A percentile compares a stretch with the other conserved stretches of the same genome.
These are phyloP conservation scores for Metschnikowia picachoensis DNA, from an alignment of 805 yeast species.

Conservation along the genomic window DNA sequence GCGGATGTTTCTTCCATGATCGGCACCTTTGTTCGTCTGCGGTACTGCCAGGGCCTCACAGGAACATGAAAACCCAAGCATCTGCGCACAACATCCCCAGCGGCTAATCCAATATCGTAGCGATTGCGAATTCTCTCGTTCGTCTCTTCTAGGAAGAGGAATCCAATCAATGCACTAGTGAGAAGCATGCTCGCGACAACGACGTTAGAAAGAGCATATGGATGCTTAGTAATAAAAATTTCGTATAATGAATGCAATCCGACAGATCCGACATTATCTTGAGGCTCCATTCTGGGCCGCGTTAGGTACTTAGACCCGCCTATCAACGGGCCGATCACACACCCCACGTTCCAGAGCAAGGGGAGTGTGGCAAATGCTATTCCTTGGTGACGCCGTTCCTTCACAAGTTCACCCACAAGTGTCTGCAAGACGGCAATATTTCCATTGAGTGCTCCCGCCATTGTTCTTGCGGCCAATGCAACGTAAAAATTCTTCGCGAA, in stretches of 20 bases:
- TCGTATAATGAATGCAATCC: conserved; percentile 19
- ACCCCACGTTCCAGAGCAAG: conserved; percentile 30
- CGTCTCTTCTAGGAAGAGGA: conserved; percentile 38
- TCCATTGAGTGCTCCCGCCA: conserved; percentile 30
- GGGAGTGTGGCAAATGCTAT: conserved; percentile 31
- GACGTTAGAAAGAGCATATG: conserved; percentile 38
- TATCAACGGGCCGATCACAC: conserved; percentile 30
- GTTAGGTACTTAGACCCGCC: conserved; percentile 30
- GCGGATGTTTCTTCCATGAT: not conserved
- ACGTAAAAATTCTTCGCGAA: conserved; percentile 26
- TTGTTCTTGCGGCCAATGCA: conserved; percentile 27
- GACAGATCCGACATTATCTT: not conserved
- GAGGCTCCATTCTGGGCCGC: conserved; percentile 17
- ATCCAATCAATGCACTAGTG: conserved; percentile 26
- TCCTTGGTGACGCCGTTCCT: conserved; percentile 28
- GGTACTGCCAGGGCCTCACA: conserved; percentile 27
- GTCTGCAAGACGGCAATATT: conserved; percentile 31
- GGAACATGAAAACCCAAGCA: conserved; percentile 26
- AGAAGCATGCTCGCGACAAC: conserved; percentile 29
- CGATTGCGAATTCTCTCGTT: conserved; percentile 26
- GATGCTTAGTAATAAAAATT: conserved; percentile 26
- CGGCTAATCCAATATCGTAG: conserved; percentile 28
- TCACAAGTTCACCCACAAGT: conserved; percentile 30
- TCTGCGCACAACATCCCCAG: conserved; percentile 31
- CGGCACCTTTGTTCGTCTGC: not conserved